Conservation (phyloP, 352 stramenopile species). For the Globisporangium cystogenes region DNA sequence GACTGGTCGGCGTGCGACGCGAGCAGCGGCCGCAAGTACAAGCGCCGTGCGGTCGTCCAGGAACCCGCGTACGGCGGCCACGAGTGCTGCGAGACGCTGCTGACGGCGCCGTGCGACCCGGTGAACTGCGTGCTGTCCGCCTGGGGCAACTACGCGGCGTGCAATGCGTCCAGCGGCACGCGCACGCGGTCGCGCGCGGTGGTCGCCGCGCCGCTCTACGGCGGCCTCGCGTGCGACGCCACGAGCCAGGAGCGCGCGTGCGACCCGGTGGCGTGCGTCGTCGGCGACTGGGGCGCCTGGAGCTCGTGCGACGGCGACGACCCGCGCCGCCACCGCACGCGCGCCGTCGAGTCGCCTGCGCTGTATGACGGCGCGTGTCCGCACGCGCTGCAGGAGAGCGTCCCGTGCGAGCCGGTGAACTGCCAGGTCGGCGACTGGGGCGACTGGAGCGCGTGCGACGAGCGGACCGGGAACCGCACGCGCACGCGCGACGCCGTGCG, state of each 20-base stretch:
- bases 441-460: slow-evolving; percentile 40
- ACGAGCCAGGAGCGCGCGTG: slow-evolving; percentile 39
- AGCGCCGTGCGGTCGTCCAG: slow-evolving; percentile 22
- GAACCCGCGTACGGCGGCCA: slow-evolving; percentile 26
- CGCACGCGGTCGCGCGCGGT: slow-evolving; percentile 31
- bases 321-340: slow-evolving; percentile 26
- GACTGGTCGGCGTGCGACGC: slow-evolving; percentile 37
- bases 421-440: slow-evolving; percentile 34
- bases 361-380: slow-evolving; percentile 28
- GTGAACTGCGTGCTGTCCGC: slow-evolving; percentile 35
- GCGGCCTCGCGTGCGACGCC: slow-evolving; percentile 24
- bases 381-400: slow-evolving; percentile 25
- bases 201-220: slow-evolving; percentile 27
- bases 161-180: slow-evolving; percentile 29
- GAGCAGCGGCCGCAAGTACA: slow-evolving; percentile 30
- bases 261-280: slow-evolving; percentile 32
- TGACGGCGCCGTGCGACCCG: slow-evolving; percentile 35
- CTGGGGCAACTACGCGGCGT: slow-evolving; percentile 39
- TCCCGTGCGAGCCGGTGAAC: slow-evolving; percentile 33
- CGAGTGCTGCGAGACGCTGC: slow-evolving; percentile 19
- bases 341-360: slow-evolving; percentile 24
- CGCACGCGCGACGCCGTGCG: slow-evolving; percentile 24
- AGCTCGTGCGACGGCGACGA: slow-evolving; percentile 49
- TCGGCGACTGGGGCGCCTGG: slow-evolving; percentile 41
- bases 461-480: slow-evolving; percentile 27